These are phyloP conservation scores for Candolleomyces aberdarensis DNA, from an alignment of 768 basidiomycete species.

Conservation along the genomic window DNA sequence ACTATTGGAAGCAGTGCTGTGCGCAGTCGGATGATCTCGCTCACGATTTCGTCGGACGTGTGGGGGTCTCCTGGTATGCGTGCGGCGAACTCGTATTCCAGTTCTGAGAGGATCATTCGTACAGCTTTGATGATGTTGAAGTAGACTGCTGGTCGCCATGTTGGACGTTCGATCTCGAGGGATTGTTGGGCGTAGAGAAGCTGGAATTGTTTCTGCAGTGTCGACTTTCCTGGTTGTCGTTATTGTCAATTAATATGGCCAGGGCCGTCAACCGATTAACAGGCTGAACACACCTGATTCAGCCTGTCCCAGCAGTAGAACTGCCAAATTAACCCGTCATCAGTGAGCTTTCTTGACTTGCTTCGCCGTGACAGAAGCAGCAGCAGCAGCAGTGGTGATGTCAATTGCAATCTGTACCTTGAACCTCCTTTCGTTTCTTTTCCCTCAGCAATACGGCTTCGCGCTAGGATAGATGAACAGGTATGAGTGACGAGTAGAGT, in stretches of 20 bases:
- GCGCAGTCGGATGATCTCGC: slow-evolving; percentile 52
- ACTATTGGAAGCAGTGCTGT: slow-evolving; percentile 59
- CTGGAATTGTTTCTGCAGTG: slow-evolving; percentile 83
- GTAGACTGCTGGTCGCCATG: slow-evolving; percentile 79
- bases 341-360: neutral
- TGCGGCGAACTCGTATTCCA: slow-evolving; percentile 53
- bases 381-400: too few relatives aligned
- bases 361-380: neutral
- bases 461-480: slow-evolving; percentile 4
- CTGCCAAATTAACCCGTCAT: slow-evolving; percentile 26
- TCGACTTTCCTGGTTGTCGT: slow-evolving; percentile 59
- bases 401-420: slow-evolving; percentile 31
- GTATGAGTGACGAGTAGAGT: neutral
- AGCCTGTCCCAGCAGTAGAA: slow-evolving; percentile 77
- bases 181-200: slow-evolving; percentile 71
- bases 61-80: slow-evolving; percentile 19
- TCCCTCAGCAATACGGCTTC: slow-evolving; percentile 19
- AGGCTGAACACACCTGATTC: slow-evolving; percentile 43
- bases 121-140: slow-evolving; percentile 82
- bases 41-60: slow-evolving; percentile 19
- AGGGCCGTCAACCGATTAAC: too few relatives aligned
- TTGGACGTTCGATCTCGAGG: slow-evolving; percentile 66
- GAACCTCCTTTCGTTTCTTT: slow-evolving; percentile 39
- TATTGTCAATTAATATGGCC: neutral
- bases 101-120: slow-evolving; percentile 68